These are phyloP conservation scores for Linanthus parryae DNA, from an alignment of 148 eudicot species.

Conservation along the genomic window DNA sequence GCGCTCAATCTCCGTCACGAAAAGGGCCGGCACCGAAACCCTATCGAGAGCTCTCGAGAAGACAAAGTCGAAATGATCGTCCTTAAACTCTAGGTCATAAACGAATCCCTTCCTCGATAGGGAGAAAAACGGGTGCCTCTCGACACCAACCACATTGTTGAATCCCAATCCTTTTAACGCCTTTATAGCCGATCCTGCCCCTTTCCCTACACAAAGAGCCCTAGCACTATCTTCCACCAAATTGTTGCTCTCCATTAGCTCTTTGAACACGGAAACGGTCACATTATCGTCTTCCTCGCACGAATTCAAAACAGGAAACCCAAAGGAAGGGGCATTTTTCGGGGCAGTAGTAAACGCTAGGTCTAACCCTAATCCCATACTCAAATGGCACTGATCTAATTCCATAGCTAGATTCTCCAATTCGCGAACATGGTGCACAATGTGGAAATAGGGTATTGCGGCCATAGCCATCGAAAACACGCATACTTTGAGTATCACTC, in stretches of 20 bases:
- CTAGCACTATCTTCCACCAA: conserved; percentile 43
- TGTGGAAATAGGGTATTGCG: conserved; percentile 42
- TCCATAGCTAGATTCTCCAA: conserved; percentile 21
- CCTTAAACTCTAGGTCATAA: conserved; percentile 51
- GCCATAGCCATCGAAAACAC: conserved; percentile 43
- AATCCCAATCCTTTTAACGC: conserved; percentile 54
- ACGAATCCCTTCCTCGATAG: conserved; percentile 44
- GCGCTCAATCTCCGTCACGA: conserved; percentile 76
- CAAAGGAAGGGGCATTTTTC: no score
- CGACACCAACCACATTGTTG: conserved; percentile 35
- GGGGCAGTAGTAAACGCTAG: conserved; percentile 17
- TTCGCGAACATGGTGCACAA: conserved; percentile 36
- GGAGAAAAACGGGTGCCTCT: conserved; percentile 57
- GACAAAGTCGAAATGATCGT: conserved; percentile 54
- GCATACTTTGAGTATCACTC: conserved; percentile 44
- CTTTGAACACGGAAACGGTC: conserved; percentile 45
- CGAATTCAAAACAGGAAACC: conserved; percentile 16
- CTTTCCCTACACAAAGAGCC: conserved; percentile 70
- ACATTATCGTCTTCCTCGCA: conserved; percentile 38
- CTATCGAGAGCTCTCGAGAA: conserved; percentile 58
- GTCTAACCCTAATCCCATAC: conserved; percentile 20
- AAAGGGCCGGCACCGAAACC: conserved; percentile 70
- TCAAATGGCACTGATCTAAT: conserved; percentile 33
- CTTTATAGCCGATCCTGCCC: conserved; percentile 34
- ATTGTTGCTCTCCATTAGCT: conserved; percentile 52